Evolutionary conservation across 2,329 filamentous ascomycete genomes (phyloP).

Genomic region (Exutisphaerella laricina): DNA sequence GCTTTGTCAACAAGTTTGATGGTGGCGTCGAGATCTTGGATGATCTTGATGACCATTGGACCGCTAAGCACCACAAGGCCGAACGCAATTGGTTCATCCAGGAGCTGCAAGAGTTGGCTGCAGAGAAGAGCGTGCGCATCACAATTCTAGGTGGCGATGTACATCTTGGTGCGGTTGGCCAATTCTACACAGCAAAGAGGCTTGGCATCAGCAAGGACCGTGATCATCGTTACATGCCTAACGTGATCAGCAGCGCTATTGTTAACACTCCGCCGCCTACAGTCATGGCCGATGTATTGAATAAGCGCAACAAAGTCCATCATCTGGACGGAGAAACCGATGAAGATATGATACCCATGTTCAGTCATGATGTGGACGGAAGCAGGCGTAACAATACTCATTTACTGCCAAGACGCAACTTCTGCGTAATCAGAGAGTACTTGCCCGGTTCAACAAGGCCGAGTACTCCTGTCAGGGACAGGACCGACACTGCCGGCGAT

Average conservation of each 20-base stretch:
- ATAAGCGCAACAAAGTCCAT: slow-evolving; percentile 78
- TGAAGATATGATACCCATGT: slow-evolving; percentile 93
- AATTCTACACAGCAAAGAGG: slow-evolving; percentile 91
- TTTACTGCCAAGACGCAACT: slow-evolving; percentile 84
- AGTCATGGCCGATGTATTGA: slow-evolving; percentile 82
- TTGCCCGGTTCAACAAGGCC: slow-evolving; percentile 70
- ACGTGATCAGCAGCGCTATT: slow-evolving; percentile 89
- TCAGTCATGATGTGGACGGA: slow-evolving; percentile 80
- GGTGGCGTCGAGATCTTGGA: slow-evolving; percentile 88
- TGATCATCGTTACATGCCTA: slow-evolving; percentile 95
- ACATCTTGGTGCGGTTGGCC: slow-evolving; percentile 83
- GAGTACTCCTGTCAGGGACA: slow-evolving; percentile 52
- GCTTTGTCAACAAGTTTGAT: slow-evolving; percentile 81
- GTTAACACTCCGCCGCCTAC: slow-evolving; percentile 86
- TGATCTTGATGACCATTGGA: slow-evolving; percentile 96
- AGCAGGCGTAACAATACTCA: slow-evolving; percentile 87
- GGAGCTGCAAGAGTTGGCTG: slow-evolving; percentile 87
- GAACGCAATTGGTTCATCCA: slow-evolving; percentile 83
- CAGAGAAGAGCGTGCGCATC: slow-evolving; percentile 83
- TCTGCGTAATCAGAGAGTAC: slow-evolving; percentile 88
- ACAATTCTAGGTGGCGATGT: slow-evolving; percentile 94
- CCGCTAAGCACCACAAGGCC: slow-evolving; percentile 85
- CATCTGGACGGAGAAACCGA: slow-evolving; percentile 68
- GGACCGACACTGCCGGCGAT: slow-evolving; percentile 4
- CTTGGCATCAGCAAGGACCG: slow-evolving; percentile 71